Evolutionary conservation across 257 asterid species (phyloP).

Genomic region (Nicotiana attenuata): DNA sequence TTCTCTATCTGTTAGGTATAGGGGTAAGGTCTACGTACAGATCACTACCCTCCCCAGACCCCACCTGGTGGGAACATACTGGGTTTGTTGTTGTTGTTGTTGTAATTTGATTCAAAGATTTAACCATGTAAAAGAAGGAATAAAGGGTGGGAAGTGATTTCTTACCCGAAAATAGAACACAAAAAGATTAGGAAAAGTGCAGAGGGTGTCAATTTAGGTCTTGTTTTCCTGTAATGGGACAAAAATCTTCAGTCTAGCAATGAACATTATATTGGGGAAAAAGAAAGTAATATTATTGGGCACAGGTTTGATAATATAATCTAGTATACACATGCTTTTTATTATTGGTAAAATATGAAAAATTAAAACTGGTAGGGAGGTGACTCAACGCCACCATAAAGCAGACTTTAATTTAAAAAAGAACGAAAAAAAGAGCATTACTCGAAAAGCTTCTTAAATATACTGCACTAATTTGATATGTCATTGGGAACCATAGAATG

Average conservation of each 20-base stretch:
- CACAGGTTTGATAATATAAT: too few species aligned
- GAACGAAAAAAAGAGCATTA: not conserved
- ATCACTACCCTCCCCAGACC: too few species aligned
- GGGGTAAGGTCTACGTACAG: too few species aligned
- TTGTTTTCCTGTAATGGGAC: conserved; percentile 52
- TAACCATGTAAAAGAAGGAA: not conserved
- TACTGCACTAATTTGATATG: not conserved
- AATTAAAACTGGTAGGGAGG: not conserved
- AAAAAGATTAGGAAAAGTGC: conserved; percentile 61
- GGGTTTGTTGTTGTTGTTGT: too few species aligned
- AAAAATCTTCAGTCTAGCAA: not conserved
- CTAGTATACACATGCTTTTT: too few species aligned
- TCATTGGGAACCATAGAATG: not conserved
- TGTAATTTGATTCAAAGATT: not conserved
- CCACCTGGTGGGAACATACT: too few species aligned
- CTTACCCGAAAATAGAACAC: conserved; percentile 75
- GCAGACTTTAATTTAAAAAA: not conserved
- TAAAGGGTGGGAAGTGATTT: not conserved
- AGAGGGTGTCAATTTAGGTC: conserved; percentile 51
- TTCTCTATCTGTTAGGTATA: too few species aligned
- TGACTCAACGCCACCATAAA: not conserved
- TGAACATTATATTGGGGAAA: not conserved
- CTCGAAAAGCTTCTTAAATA: not conserved
- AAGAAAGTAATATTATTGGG: too few species aligned
- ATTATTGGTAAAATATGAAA: not conserved